Conservation (phyloP, 2,329 filamentous ascomycete species). For the Aspergillus sp. region DNA sequence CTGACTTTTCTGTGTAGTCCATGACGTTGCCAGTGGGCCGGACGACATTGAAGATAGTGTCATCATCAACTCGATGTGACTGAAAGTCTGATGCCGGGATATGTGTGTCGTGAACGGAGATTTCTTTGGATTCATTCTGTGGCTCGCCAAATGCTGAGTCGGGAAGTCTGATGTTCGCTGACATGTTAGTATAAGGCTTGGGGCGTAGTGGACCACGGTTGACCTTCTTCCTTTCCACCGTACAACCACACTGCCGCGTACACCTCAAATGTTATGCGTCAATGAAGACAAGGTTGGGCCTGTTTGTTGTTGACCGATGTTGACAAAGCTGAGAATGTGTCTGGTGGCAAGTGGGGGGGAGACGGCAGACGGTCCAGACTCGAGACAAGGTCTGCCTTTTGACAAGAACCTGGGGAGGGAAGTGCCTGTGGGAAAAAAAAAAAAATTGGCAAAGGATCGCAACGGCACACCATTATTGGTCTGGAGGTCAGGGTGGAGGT, state of each 20-base stretch:
- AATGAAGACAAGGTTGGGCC: not conserved
- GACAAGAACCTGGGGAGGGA: not conserved
- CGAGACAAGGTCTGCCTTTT: not conserved
- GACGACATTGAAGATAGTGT: not conserved
- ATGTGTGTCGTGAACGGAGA: not conserved
- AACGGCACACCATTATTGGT: not conserved
- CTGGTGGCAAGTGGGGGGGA: not conserved
- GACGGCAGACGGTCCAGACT: not conserved
- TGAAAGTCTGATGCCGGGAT: not conserved
- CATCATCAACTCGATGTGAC: not conserved
- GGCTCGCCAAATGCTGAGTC: not conserved
- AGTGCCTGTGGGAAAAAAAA: not conserved
- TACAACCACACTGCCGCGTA: not conserved
- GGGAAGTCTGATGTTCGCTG: constrained; percentile 4
- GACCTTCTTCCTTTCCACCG: constrained; percentile 13
- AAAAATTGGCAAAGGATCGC: not conserved
- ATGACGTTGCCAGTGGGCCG: not conserved
- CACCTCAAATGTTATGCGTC: not conserved
- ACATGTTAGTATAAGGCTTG: constrained; percentile 12
- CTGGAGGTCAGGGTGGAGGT: not conserved
- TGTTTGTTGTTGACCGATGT: not conserved
- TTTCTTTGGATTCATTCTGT: not conserved
- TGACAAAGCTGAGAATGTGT: not conserved
- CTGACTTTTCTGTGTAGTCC: constrained; percentile 8
- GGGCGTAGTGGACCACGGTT: constrained; percentile 12